These are phyloP conservation scores for Amanita pallidorosea DNA, from an alignment of 768 basidiomycete genomes.

Conservation along the genomic window DNA sequence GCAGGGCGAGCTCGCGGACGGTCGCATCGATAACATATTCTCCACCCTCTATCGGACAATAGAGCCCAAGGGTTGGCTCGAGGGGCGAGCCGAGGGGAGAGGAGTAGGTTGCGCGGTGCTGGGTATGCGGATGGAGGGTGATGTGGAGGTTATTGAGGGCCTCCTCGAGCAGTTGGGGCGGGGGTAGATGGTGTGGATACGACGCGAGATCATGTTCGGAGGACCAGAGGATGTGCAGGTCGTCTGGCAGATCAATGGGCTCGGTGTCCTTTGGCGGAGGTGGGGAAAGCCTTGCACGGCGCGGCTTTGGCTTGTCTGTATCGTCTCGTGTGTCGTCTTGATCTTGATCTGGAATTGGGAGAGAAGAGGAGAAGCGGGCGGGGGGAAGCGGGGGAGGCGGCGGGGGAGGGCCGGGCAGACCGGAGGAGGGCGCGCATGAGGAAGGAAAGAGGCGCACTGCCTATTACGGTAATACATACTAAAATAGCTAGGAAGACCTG, in stretches of 20 bases:
- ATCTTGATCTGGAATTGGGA: constrained; percentile 9
- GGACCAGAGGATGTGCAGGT: constrained; percentile 56
- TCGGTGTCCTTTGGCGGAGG: constrained; percentile 26
- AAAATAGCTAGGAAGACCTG: not conserved
- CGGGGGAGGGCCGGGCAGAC: constrained; percentile 10
- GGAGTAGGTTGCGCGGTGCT: constrained; percentile 58
- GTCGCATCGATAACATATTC: constrained; percentile 75
- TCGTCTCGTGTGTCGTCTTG: constrained; percentile 22
- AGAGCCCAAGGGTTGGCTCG: constrained; percentile 79
- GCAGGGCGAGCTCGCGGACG: constrained; percentile 64
- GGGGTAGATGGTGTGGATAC: constrained; percentile 39
- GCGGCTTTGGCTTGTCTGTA: constrained; percentile 32
- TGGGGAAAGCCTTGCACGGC: constrained; percentile 22
- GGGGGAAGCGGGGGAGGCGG: not conserved
- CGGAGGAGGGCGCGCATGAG: constrained; percentile 28
- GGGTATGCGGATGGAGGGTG: constrained; percentile 72
- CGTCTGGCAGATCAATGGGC: constrained; percentile 40
- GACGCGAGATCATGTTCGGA: constrained; percentile 31
- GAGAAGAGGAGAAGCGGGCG: constrained; percentile 9
- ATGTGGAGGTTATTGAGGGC: constrained; percentile 67
- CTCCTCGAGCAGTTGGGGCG: constrained; percentile 66
- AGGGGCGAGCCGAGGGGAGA: constrained; percentile 40
- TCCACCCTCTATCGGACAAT: constrained; percentile 80
- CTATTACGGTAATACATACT: not conserved
- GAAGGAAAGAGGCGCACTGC: not conserved